Evolutionary conservation across 2,329 filamentous ascomycete genomes (phyloP).

Genomic region (Pseudogymnoascus pannorum): DNA sequence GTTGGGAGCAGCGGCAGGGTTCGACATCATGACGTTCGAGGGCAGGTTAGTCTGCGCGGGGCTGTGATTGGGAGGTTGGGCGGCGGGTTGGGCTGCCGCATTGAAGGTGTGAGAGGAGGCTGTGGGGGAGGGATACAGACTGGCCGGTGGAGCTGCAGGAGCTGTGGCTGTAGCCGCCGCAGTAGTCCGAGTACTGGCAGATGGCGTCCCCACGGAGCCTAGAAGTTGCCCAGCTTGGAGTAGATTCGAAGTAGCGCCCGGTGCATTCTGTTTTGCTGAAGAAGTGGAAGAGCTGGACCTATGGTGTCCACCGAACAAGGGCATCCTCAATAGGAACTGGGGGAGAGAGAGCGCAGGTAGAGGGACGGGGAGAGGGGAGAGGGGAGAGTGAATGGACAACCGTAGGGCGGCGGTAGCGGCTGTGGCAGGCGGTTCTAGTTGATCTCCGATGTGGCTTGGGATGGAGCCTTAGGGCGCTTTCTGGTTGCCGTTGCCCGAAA

Average conservation of each 20-base stretch:
- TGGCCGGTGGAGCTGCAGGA: constrained; percentile 35
- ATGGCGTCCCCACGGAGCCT: constrained; percentile 25
- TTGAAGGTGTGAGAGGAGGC: constrained; percentile 22
- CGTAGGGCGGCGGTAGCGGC: neutral
- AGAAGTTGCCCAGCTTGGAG: constrained; percentile 26
- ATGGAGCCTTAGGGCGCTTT: neutral
- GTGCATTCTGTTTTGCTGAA: constrained; percentile 20
- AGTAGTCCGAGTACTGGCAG: constrained; percentile 18
- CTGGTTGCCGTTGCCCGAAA: neutral
- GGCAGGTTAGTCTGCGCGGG: constrained; percentile 17
- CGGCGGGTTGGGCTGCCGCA: constrained; percentile 29
- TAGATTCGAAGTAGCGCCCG: constrained; percentile 21
- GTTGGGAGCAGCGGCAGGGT: constrained; percentile 32
- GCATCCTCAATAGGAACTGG: neutral
- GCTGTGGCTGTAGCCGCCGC: constrained; percentile 14
- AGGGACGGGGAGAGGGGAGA: neutral
- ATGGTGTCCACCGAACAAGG: constrained; percentile 6
- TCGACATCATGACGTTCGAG: constrained; percentile 18
- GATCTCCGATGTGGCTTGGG: neutral
- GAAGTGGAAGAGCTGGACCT: constrained; percentile 11
- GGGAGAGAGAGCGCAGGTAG: neutral
- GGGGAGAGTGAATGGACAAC: neutral
- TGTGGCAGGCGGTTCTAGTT: neutral
- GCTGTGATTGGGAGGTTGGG: constrained; percentile 20
- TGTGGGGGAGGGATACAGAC: constrained; percentile 33